These are phyloP conservation scores for Sequoia sempervirens DNA, from an alignment of 75 land plant genomes.

Conservation along the genomic window DNA sequence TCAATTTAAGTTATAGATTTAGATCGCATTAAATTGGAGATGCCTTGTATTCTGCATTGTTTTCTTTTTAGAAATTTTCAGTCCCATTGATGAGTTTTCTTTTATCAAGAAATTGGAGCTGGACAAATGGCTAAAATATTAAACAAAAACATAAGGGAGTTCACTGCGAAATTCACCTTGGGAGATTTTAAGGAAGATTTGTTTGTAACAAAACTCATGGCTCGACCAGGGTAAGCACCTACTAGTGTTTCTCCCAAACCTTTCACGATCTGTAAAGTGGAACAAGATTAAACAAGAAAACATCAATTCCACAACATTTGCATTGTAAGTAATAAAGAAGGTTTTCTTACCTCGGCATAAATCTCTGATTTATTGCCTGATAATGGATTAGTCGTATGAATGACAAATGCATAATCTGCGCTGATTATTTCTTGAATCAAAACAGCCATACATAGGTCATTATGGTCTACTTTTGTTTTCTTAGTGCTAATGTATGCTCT, in stretches of 20 bases:
- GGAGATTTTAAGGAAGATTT: constrained; percentile 34
- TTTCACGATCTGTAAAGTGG: constrained; percentile 34
- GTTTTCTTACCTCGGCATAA: constrained; percentile 43
- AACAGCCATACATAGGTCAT: constrained; percentile 54
- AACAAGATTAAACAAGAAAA: background rate
- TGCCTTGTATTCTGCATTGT: background rate
- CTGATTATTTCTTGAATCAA: constrained; percentile 49
- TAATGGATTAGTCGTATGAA: constrained; percentile 52
- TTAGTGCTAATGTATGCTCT: constrained; percentile 51
- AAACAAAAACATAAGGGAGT: background rate
- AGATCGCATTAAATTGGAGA: background rate
- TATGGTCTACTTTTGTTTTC: constrained; percentile 49
- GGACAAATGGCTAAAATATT: background rate
- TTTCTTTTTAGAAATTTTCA: background rate
- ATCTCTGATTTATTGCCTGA: constrained; percentile 45
- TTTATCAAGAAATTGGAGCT: background rate
- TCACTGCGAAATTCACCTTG: constrained; percentile 18
- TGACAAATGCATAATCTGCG: constrained; percentile 61
- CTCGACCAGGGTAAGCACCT: constrained; percentile 59
- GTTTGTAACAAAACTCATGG: constrained; percentile 44
- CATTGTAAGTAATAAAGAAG: background rate
- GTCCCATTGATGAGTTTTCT: background rate
- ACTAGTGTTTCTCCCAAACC: constrained; percentile 57
- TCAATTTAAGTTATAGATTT: background rate
- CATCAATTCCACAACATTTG: background rate